Conservation (phyloP, 768 basidiomycete genomes). For the Lactarius hengduanensis region DNA sequence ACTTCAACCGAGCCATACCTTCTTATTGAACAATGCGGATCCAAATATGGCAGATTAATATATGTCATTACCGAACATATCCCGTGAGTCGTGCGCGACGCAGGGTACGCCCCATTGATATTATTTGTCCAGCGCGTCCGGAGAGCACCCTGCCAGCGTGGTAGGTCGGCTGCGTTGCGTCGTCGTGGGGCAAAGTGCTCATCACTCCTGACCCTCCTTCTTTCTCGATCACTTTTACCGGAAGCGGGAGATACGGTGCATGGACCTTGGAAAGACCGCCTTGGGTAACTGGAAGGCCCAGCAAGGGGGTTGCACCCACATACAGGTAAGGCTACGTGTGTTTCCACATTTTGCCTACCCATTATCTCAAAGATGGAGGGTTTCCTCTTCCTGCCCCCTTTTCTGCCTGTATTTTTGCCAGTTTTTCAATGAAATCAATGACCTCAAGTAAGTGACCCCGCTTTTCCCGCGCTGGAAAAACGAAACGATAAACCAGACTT, state of each 20-base stretch:
- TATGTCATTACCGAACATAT: slow-evolving; percentile 44
- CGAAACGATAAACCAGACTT: background rate
- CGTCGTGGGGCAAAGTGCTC: slow-evolving; percentile 19
- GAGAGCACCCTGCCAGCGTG: slow-evolving; percentile 37
- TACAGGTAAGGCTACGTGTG: slow-evolving; percentile 37
- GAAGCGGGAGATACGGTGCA: slow-evolving; percentile 45
- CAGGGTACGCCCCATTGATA: slow-evolving; percentile 27
- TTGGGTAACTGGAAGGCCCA: slow-evolving; percentile 42
- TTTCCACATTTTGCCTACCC: slow-evolving; percentile 9
- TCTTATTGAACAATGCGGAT: slow-evolving; percentile 44
- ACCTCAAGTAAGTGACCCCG: slow-evolving; percentile 38
- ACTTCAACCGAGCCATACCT: slow-evolving; percentile 37
- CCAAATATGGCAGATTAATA: slow-evolving; percentile 43
- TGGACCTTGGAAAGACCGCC: slow-evolving; percentile 44
- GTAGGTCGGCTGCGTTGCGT: slow-evolving; percentile 30
- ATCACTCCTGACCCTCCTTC: slow-evolving; percentile 20
- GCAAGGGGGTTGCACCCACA: slow-evolving; percentile 43
- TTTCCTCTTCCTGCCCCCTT: background rate
- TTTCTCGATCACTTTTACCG: background rate
- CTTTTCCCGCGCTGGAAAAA: background rate
- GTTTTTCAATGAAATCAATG: slow-evolving; percentile 43
- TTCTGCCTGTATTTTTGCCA: slow-evolving; percentile 16
- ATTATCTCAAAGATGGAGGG: slow-evolving; percentile 19
- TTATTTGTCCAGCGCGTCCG: slow-evolving; percentile 33
- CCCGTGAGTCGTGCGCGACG: slow-evolving; percentile 37